Base-by-base conservation (phyloP, 805 yeast genomes). In the Helenozyma baotianmanensis region DNA sequence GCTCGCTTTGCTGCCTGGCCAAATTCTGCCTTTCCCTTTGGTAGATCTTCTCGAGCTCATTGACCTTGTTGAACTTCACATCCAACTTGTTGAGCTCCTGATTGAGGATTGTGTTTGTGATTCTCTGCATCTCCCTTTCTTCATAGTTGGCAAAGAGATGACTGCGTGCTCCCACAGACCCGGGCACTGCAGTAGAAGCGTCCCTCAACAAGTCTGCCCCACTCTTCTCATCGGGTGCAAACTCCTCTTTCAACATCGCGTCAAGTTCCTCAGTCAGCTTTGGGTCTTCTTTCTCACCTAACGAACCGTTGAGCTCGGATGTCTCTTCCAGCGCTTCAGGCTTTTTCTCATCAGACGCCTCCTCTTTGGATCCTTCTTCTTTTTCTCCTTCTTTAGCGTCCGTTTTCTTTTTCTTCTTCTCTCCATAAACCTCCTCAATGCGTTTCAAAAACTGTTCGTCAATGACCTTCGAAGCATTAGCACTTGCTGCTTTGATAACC, bases 401-500 rank as follows among this genome's bases (percentile, higher is more conserved):
- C 19, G 30, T 25, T 25, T 33, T 36, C 30, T 25, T 29, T 28
- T 21, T 47, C 47, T 28, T 35, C 35, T 36, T 22, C 29, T 27
- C 35, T 9, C 54, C 54, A 45, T 51, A 63, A 2, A 53, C 57
- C 18, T 55, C 42, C 26, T 60, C 60, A 29, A 73, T 48, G 34
- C 67, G 66, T 24, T 60, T 62, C 16, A 51, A 41, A 2, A 72
- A 45, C 42, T 62, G 58, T 29, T 64, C 68, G 43, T 73, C 76
- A 45, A 71, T 60, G 1, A 64, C 65, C 32, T 64, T 64, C 5
- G 78, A 69, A 0, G 87, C 88, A 30, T 79, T 64, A 19, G 52
- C 60, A 6, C 94, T 81, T 21, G 95, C 95, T 9, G 89, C 87
- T 35, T 79, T 77, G 1, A 90, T 96, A 14, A 83, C 83, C 25